Evolutionary conservation across 805 yeast species (phyloP).

Genomic region (Yarrowia osloensis): DNA sequence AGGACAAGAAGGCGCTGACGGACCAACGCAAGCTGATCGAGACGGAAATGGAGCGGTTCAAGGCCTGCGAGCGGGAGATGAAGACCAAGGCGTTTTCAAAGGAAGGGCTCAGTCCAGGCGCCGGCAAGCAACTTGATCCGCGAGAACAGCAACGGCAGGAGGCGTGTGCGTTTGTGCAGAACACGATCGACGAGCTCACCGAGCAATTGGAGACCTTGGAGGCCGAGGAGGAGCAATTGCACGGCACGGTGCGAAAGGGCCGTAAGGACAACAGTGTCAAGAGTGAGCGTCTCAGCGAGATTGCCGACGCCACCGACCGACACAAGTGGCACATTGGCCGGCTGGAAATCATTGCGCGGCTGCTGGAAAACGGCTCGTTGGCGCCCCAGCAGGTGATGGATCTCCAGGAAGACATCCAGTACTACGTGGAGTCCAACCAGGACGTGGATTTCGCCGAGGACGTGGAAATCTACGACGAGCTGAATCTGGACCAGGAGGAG

Average conservation of each 20-base stretch:
- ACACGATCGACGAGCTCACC: slow-evolving; percentile 74
- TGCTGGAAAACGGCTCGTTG: slow-evolving; percentile 76
- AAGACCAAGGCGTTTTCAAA: slow-evolving; percentile 92
- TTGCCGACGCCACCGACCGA: slow-evolving; percentile 64
- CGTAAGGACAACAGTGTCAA: slow-evolving; percentile 55
- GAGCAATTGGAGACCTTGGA: slow-evolving; percentile 79
- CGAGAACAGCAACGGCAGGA: slow-evolving; percentile 78
- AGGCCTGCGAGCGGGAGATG: slow-evolving; percentile 88
- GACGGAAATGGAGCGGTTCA: slow-evolving; percentile 87
- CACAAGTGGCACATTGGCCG: slow-evolving; percentile 76
- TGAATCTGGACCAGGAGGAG: slow-evolving; percentile 64
- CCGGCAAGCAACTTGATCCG: slow-evolving; percentile 69
- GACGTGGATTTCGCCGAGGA: slow-evolving; percentile 93
- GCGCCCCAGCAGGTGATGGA: slow-evolving; percentile 75
- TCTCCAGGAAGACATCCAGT: slow-evolving; percentile 84
- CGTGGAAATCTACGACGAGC: slow-evolving; percentile 85
- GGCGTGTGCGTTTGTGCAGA: slow-evolving; percentile 66
- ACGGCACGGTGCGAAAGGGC: slow-evolving; percentile 56
- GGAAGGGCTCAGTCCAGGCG: slow-evolving; percentile 71
- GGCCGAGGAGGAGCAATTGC: slow-evolving; percentile 62
- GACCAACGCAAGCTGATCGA: slow-evolving; percentile 72
- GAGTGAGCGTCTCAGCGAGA: slow-evolving; percentile 61
- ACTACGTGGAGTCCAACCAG: slow-evolving; percentile 90
- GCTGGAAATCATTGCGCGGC: slow-evolving; percentile 74
- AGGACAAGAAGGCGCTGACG: slow-evolving; percentile 77